A percentile compares a stretch with the other conserved stretches of the same genome.
These are phyloP conservation scores for Geotrichum aggregatum DNA, from an alignment of 1,139 yeast species.

Conservation along the genomic window DNA sequence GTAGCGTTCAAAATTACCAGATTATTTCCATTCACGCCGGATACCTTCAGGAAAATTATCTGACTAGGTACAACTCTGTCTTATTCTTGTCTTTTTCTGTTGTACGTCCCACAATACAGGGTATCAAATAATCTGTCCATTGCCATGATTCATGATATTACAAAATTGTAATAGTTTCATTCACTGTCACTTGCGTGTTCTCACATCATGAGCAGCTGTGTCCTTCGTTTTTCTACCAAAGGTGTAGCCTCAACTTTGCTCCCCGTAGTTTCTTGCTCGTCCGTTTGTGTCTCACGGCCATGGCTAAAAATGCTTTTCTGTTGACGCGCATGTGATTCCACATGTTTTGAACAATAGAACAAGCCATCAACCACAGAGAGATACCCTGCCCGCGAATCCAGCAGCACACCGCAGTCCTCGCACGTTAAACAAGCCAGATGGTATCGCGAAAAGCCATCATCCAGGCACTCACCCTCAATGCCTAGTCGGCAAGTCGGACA, in stretches of 20 bases:
- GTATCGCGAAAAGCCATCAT: conserved; percentile 28
- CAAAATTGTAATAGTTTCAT: no score
- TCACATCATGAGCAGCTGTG: conserved; percentile 35
- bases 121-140: no score
- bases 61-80: no score
- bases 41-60: no score
- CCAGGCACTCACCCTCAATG: conserved; percentile 77
- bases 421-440: conserved; percentile 38
- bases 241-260: conserved; percentile 22
- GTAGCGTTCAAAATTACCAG: no score
- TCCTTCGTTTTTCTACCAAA: conserved; percentile 34
- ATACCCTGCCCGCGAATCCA: conserved; percentile 8
- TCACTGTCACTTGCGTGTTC: no score
- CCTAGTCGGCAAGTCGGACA: conserved; percentile 70
- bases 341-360: conserved; percentile 32
- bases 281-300: conserved; percentile 12
- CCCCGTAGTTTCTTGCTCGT: neutral
- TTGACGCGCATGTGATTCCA: conserved; percentile 11
- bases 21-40: no score
- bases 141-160: no score
- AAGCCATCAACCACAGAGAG: conserved; percentile 31
- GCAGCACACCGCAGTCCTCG: conserved; percentile 30
- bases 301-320: no score
- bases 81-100: no score
- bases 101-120: no score